These are phyloP conservation scores for Solanum raphanifolium DNA, from an alignment of 257 asterid genomes.

Conservation along the genomic window DNA sequence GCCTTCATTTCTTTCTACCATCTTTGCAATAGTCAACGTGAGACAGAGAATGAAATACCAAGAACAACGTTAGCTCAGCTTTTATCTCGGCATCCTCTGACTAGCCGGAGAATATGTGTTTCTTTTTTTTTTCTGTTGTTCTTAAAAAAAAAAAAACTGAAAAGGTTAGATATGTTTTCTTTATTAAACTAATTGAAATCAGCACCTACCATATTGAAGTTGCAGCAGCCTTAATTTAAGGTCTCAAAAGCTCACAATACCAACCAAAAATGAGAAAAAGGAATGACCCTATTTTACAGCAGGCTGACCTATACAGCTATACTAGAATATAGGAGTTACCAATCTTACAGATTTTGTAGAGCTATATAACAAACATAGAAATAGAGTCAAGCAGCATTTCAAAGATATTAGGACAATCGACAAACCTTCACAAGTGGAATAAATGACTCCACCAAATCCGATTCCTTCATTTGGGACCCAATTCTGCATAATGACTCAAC, in stretches of 20 bases:
- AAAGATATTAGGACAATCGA: neutral
- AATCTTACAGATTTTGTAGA: neutral
- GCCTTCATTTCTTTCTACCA: neutral
- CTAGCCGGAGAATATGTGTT: neutral
- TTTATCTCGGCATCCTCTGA: neutral
- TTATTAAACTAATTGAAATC: neutral
- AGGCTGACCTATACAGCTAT: neutral
- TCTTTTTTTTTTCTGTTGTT: neutral
- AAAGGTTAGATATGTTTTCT: neutral
- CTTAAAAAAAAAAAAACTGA: neutral
- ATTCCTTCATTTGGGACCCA: slow-evolving; percentile 32
- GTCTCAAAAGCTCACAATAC: neutral
- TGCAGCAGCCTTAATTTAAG: neutral
- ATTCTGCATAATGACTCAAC: slow-evolving; percentile 28
- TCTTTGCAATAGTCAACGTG: neutral
- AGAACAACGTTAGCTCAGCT: neutral
- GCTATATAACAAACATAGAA: neutral
- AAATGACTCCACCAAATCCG: slow-evolving; percentile 43
- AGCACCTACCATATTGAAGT: neutral
- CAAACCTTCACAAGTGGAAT: slow-evolving; percentile 55
- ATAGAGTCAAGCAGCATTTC: neutral
- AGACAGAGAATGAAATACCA: neutral
- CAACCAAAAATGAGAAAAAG: neutral
- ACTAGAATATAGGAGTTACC: neutral
- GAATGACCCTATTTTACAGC: neutral